These are phyloP conservation scores for Tulasnella sp. DNA, from an alignment of 768 basidiomycete genomes.

Conservation along the genomic window DNA sequence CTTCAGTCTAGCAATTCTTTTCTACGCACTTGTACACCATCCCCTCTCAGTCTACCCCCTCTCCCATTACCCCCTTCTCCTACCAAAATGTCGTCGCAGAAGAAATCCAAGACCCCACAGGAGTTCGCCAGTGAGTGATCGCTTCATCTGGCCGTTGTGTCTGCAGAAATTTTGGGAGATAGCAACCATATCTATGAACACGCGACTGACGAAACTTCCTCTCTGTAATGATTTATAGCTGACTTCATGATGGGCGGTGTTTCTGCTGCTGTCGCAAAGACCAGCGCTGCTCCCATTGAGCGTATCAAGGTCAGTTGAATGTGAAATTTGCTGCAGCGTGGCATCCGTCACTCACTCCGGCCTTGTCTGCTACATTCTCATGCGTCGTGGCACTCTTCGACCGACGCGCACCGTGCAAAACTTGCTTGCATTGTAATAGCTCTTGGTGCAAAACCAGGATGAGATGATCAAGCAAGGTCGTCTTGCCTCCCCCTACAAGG, in stretches of 20 bases:
- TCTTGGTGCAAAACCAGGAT: slow-evolving; percentile 97
- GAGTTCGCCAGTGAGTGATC: slow-evolving; percentile 61
- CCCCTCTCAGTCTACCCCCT: slow-evolving; percentile 31
- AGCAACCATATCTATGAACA: not conserved
- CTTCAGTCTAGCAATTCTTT: slow-evolving; percentile 32
- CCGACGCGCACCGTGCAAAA: not conserved
- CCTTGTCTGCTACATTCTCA: not conserved
- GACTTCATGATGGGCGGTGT: slow-evolving; percentile 98
- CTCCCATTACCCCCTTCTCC: slow-evolving; percentile 22
- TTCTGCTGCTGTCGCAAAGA: slow-evolving; percentile 95
- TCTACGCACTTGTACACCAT: slow-evolving; percentile 34
- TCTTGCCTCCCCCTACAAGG: slow-evolving; percentile 92
- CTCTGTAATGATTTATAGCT: slow-evolving; percentile 32
- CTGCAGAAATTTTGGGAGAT: not conserved
- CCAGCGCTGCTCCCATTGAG: slow-evolving; percentile 98
- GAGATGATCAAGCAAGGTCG: slow-evolving; percentile 99
- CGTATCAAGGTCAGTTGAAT: slow-evolving; percentile 60
- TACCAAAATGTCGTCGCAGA: slow-evolving; percentile 65
- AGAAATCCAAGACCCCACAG: slow-evolving; percentile 81
- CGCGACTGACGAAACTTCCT: not conserved
- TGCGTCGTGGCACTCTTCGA: not conserved
- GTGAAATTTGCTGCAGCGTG: not conserved
- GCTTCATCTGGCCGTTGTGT: not conserved
- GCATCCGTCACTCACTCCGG: not conserved
- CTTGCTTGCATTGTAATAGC: slow-evolving; percentile 26